Base-by-base conservation (phyloP, 2,329 filamentous ascomycete genomes). In the Ophiostoma montium region DNA sequence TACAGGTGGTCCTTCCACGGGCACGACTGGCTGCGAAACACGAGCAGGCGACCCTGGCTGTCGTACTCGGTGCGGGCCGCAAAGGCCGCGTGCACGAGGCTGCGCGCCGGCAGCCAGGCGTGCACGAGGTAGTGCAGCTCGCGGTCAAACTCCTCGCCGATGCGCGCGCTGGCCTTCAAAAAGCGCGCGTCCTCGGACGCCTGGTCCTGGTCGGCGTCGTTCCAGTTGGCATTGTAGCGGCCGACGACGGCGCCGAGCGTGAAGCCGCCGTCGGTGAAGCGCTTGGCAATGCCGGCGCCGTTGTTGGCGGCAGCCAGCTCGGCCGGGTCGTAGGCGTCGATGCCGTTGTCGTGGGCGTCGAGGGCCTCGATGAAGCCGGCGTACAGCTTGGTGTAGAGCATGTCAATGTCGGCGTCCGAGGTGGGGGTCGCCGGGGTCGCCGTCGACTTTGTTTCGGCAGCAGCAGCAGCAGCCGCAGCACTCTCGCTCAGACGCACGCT, bases 1-100 rank as follows among this genome's bases (percentile, higher is more conserved):
- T 95, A 96, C 16, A 98, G 74, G 65, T 98, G 92, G 61, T 96
- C 90, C 64, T 94, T 92, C 92, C 92, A 96, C 2, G 90, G 90
- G 53, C 90, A 84, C 51, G 84, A 80, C 62, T 85, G 80, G 33
- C 71, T 71, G 55, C 84, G 76, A 50, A 98, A 75, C 23, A 95
- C 82, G 59, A 96, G 72, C 52, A 96, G 78, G 54, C 86, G 80
- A 10, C 80, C 60, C 62, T 95, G 85, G 36, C 12, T 30, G 47
- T 56, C 56, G 61, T 79, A 76, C 56, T 83, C 70, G 27, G 67
- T 62, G 49, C 90, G 80, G 55, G 75, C 74, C 32, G 72, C 69
- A 63, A 92, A 95, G 10, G 90, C 88, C 38, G 76, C 67, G 56
- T 80, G 76, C 44, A 96, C 88, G 49, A 57, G 46, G 41, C 52